Percentiles rank a stretch among this genome's conserved stretches.
Evolutionary conservation across 1,284 basidiomycete species (phyloP).

Genomic region (Cutaneotrichosporon cavernicola): DNA sequence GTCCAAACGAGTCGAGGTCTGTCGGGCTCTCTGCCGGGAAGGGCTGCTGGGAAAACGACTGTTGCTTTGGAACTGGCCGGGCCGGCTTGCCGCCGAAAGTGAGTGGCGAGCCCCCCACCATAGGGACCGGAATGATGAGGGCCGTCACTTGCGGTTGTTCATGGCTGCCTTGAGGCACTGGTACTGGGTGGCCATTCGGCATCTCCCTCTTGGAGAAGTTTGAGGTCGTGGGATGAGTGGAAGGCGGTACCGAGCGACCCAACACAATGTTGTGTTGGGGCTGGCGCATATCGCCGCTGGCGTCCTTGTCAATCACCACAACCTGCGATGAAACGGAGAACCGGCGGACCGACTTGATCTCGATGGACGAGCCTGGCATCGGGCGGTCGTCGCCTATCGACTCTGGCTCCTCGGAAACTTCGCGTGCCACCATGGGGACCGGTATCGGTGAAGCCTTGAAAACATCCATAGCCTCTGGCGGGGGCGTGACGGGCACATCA

Average conservation of each 20-base stretch:
- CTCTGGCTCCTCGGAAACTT: conserved; percentile 13
- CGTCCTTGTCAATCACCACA: neutral
- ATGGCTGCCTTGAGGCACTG: neutral
- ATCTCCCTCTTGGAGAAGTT: neutral
- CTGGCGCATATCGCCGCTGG: neutral
- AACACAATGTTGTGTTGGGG: neutral
- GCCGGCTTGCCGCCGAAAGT: neutral
- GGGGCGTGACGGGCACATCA: conserved; percentile 6
- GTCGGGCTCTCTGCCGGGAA: conserved; percentile 5
- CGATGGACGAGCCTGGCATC: neutral
- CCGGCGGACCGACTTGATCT: conserved; percentile 8
- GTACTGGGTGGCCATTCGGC: neutral
- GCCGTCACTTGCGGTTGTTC: neutral
- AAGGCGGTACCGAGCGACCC: neutral
- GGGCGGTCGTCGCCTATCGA: neutral
- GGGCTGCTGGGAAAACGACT: neutral
- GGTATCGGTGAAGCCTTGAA: neutral
- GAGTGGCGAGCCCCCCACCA: neutral
- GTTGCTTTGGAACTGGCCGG: neutral
- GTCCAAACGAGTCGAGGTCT: neutral
- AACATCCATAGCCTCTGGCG: conserved; percentile 10
- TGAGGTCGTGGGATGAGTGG: neutral
- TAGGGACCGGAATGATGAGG: neutral
- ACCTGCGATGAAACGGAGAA: conserved; percentile 9
- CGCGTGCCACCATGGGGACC: conserved; percentile 9